Conservation (phyloP, 805 yeast species). For the Zygosaccharomyces bailii region DNA sequence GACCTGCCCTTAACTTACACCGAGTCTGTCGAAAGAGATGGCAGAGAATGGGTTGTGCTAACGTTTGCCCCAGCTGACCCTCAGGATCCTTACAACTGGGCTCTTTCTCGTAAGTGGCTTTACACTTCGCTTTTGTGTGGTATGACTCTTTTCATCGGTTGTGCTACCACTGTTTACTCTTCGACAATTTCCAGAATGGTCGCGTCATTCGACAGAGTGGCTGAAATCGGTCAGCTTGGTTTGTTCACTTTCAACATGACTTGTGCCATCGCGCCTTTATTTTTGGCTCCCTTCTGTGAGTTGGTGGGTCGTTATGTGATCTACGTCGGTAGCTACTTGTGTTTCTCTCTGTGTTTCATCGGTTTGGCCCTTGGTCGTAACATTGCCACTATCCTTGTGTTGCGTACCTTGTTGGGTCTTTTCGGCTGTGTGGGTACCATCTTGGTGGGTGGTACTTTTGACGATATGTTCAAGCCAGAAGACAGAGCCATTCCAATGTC, state of each 20-base stretch:
- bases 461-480: conserved; percentile 5
- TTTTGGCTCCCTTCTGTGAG: conserved; percentile 7
- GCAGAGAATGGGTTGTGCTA: conserved; percentile 6
- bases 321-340: background rate
- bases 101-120: conserved; percentile 3
- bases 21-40: conserved; percentile 2
- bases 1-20: conserved; percentile 5
- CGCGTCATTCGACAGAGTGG: conserved; percentile 1
- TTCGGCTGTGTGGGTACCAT: conserved; percentile 6
- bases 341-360: conserved; percentile 4
- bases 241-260: conserved; percentile 2
- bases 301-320: background rate
- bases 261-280: background rate
- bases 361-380: conserved; percentile 5
- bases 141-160: conserved; percentile 2
- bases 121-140: conserved; percentile 2
- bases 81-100: conserved; percentile 4
- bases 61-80: conserved; percentile 3
- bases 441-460: conserved; percentile 7
- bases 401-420: conserved; percentile 2
- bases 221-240: conserved; percentile 5
- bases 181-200: conserved; percentile 4
- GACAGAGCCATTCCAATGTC: conserved; percentile 6
- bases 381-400: conserved; percentile 4
- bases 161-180: conserved; percentile 2